phyloP scores from a whole-genome alignment of 2,329 filamentous ascomycete species.

The Alternaria dauci region DNA sequence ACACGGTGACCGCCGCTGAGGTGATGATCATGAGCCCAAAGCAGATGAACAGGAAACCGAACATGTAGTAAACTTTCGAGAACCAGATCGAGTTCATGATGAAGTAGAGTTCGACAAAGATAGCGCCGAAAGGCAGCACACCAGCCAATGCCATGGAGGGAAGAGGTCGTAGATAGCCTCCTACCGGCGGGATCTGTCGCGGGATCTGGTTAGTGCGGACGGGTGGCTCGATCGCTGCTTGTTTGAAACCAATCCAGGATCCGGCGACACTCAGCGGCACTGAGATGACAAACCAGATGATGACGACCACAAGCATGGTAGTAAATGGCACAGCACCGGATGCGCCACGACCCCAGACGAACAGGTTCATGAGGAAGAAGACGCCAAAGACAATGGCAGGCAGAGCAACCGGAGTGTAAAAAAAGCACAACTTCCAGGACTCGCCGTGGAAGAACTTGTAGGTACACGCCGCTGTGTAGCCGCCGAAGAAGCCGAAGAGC shows the following conservation, averaged over 20 bases:
- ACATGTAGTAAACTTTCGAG: constrained; percentile 99
- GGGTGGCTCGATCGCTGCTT: constrained; percentile 73
- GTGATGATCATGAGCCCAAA: constrained; percentile 98
- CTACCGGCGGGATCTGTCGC: constrained; percentile 87
- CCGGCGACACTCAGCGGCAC: constrained; percentile 89
- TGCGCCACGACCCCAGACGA: constrained; percentile 92
- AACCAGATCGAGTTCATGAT: constrained; percentile 99
- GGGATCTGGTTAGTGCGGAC: constrained; percentile 98
- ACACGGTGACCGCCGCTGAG: constrained; percentile 86
- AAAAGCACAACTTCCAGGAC: constrained; percentile 92
- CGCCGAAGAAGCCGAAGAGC: constrained; percentile 88
- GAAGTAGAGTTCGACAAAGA: constrained; percentile 98
- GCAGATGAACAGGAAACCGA: constrained; percentile 97
- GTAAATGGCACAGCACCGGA: constrained; percentile 95
- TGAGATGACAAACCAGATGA: constrained; percentile 97
- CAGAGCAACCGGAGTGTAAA: constrained; percentile 83
- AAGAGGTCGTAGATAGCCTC: constrained; percentile 82
- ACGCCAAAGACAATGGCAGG: constrained; percentile 84
- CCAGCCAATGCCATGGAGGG: constrained; percentile 93
- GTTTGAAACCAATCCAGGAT: constrained; percentile 90
- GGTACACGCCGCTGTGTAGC: constrained; percentile 86
- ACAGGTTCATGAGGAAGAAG: constrained; percentile 95
- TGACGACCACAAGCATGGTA: constrained; percentile 92
- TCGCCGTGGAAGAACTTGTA: constrained; percentile 96
- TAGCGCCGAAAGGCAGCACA: constrained; percentile 91